Evolutionary conservation across 2,329 filamentous ascomycete species (phyloP).

Genomic region (Aspergillus oerlinghausenensis): DNA sequence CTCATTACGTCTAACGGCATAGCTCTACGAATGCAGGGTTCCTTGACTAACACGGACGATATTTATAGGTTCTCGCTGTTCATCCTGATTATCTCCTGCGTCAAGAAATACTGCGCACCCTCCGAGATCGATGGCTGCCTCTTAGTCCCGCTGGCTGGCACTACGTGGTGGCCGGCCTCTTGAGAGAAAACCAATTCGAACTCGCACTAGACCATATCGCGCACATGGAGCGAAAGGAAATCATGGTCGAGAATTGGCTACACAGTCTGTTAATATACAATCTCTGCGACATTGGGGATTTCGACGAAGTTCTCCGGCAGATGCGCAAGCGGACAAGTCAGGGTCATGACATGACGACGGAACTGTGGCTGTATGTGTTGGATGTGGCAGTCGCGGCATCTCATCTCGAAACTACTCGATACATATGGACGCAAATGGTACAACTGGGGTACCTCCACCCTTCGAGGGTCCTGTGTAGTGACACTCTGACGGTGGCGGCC

Average conservation of each 20-base stretch:
- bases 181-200: constrained; percentile 80
- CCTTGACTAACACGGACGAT: not conserved
- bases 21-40: not conserved
- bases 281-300: constrained; percentile 66
- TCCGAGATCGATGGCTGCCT: constrained; percentile 63
- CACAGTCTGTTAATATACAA: constrained; percentile 72
- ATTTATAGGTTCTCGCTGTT: constrained; percentile 60
- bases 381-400: constrained; percentile 64
- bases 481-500: constrained; percentile 68
- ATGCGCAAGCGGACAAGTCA: constrained; percentile 55
- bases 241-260: constrained; percentile 64
- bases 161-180: constrained; percentile 65
- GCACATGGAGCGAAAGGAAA: constrained; percentile 55
- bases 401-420: constrained; percentile 60
- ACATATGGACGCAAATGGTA: constrained; percentile 68
- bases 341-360: constrained; percentile 45
- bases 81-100: constrained; percentile 83
- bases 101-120: constrained; percentile 61
- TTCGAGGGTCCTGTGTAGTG: constrained; percentile 59
- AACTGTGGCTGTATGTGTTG: constrained; percentile 68
- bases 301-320: constrained; percentile 71
- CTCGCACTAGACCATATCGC: constrained; percentile 68
- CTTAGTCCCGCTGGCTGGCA: constrained; percentile 60
- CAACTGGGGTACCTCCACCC: constrained; percentile 56
- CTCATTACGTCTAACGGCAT: not conserved